phyloP scores from a whole-genome alignment of 1,284 basidiomycete species.

The Phylloboletellus chloephorus region DNA sequence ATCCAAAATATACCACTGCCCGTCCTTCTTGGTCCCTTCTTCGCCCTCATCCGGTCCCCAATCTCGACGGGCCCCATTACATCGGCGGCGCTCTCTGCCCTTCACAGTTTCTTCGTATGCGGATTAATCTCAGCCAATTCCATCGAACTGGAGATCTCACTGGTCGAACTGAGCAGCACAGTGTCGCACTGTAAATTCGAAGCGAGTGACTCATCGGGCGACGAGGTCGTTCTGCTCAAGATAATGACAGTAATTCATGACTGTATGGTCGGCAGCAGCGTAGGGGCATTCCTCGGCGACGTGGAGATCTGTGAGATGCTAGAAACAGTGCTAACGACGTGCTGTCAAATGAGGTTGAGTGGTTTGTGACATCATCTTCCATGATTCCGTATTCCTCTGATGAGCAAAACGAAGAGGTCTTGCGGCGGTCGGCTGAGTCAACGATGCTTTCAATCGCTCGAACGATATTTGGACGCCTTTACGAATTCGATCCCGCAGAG shows the following conservation, averaged over 20 bases:
- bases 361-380: conserved; percentile 50
- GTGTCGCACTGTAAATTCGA: conserved; percentile 98
- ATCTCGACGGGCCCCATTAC: conserved; percentile 94
- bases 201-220: conserved; percentile 90
- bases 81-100: conserved; percentile 78
- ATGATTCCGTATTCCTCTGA: conserved; percentile 14
- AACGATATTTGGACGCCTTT: conserved; percentile 74
- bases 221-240: conserved; percentile 91
- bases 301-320: conserved; percentile 97
- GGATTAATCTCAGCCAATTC: conserved; percentile 61
- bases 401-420: conserved; percentile 55
- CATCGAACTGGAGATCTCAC: conserved; percentile 52
- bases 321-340: conserved; percentile 95
- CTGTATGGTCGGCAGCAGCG: conserved; percentile 61
- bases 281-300: conserved; percentile 75
- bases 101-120: conserved; percentile 84
- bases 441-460: conserved; percentile 88
- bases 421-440: conserved; percentile 90
- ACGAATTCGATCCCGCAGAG: conserved; percentile 54
- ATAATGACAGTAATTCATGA: conserved; percentile 90
- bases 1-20: conserved; percentile 51
- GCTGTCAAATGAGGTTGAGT: conserved; percentile 92
- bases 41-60: conserved; percentile 88
- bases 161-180: conserved; percentile 83
- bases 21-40: conserved; percentile 80